Evolutionary conservation across 1,284 basidiomycete species (phyloP), one percentile per base, ranked within the genome.

Genomic region (Cryptococcus neoformans): DNA sequence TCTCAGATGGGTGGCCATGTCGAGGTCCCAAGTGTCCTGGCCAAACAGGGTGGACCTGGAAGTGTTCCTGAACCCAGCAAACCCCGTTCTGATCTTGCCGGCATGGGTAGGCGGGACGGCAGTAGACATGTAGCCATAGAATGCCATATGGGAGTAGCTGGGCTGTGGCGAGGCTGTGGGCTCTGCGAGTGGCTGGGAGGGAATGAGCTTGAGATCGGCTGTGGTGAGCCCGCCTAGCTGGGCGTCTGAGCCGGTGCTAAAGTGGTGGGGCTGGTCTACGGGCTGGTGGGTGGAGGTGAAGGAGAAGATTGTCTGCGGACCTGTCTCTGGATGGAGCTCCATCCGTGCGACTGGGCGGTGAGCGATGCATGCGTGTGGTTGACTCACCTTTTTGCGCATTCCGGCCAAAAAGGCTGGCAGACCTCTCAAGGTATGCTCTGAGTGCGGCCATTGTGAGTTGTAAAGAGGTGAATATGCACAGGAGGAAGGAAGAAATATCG

Each of bases 31-130:
- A 6, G 72, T 75, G 54, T 79, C 76, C 49, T 75, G 75, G 37
- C 80, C 80, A 52, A 81, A 80, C 11, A 82, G 63, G 7, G 78
- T 78, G 6, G 78, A 74, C 14, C 79, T 67, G 21, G 73, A 73
- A 53, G 74, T 74, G 62, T 79, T 81, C 46, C 81, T 70, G 57
- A 82, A 80, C 6, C 76, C 81, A 1, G 79, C 81, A 60, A 81
- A 82, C 0, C 80, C 81, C 10, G 78, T 79, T 47, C 78, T 62
- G 47, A 80, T 76, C 49, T 66, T 66, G 1, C 72, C 72, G 28
- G 64, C 58, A 48, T 65, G 70, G 36, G 65, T 54, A 28, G 65
- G 65, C 5, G 74, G 75, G 0, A 82, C 70, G 37, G 69, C 65
- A 8, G 76, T 70, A 0, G 67, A 69, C 42, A 76, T 58, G 38